Evolutionary conservation across 1,139 yeast genomes (phyloP), one percentile per base, ranked within the genome.

Genomic region (Saccharomyces hybrid): DNA sequence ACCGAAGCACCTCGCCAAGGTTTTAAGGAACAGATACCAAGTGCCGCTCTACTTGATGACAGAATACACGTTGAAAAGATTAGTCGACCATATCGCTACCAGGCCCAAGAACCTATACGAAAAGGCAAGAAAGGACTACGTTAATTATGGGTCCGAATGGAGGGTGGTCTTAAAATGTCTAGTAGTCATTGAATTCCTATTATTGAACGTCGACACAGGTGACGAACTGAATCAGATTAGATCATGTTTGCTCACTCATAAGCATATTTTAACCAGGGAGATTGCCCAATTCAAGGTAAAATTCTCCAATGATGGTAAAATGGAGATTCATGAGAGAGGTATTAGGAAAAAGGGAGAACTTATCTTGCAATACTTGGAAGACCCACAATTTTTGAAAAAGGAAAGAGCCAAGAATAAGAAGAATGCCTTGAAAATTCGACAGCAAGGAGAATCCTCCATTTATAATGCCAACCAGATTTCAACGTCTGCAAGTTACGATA

Each of bases 121-220:
- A 53, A 68, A 64, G 61, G 74, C 74, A 4, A 61, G 73, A 51
- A 70, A 71, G 53, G 72, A 71, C 49, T 72, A 70, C 52, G 70
- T 72, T 27, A 72, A 72, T 56, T 67, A 68, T 49, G 75, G 75
- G 6, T 56, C 63, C 11, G 75, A 72, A 56, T 72, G 75, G 74
- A 60, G 75, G 42, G 73, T 71, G 7, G 69, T 72, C 5, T 59
- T 68, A 54, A 72, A 72, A 56, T 70, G 74, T 58, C 54, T 72
- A 32, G 63, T 63, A 26, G 69, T 72, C n/a, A 31, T 71, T n/a
- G 73, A 71, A 53, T 67, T 59, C 52, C 42, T 72, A 42, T 48
- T 72, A 50, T 54, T 70, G 53, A 69, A 68, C 50, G 67, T 64
- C 3, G 68, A 65, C 32, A 62, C 60, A 5, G 70, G 68, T 9